Evolutionary conservation across 108 stramenopile species (phyloP), one percentile per base, ranked within the genome.

Genomic region (Chaetoceros muelleri): DNA sequence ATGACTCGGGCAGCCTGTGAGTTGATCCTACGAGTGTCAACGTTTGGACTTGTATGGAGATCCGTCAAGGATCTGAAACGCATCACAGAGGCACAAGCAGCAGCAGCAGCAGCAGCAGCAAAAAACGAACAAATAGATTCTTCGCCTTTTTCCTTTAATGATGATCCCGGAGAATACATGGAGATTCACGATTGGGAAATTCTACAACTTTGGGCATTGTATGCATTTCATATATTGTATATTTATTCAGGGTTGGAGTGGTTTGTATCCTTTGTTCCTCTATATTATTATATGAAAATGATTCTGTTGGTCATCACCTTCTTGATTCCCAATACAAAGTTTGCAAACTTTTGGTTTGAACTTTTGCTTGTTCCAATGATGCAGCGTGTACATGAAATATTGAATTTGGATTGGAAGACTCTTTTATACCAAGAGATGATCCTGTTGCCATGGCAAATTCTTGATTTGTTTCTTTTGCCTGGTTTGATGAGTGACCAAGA

Each of bases 131-230:
- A n/a, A n/a, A n/a, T n/a, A n/a, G n/a, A n/a, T n/a, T n/a, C n/a
- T n/a, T n/a, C n/a, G n/a, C n/a, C n/a, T n/a, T n/a, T n/a, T n/a
- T n/a, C n/a, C n/a, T n/a, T n/a, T n/a, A n/a, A n/a, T n/a, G n/a
- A n/a, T n/a, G n/a, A n/a, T 18, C 44, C 44, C 44, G n/a, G n/a
- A n/a, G n/a, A n/a, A n/a, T n/a, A n/a, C n/a, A n/a, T n/a, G n/a
- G n/a, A n/a, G n/a, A n/a, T n/a, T n/a, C n/a, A n/a, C n/a, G 74
- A 76, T 23, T 70, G 59, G 40, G 74, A 76, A 46, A 69, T 76
- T 28, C 44, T 71, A 1, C 61, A 71, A 46, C 70, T 70, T 30
- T 76, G 74, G 74, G 68, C 74, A 19, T 24, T 72, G 16, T 21
- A 72, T 0, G 74, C 74, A 19, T 68, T 70, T 52, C 71, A 76